Evolutionary conservation across 2,329 filamentous ascomycete genomes (phyloP).

Genomic region (Nakataea oryzae): DNA sequence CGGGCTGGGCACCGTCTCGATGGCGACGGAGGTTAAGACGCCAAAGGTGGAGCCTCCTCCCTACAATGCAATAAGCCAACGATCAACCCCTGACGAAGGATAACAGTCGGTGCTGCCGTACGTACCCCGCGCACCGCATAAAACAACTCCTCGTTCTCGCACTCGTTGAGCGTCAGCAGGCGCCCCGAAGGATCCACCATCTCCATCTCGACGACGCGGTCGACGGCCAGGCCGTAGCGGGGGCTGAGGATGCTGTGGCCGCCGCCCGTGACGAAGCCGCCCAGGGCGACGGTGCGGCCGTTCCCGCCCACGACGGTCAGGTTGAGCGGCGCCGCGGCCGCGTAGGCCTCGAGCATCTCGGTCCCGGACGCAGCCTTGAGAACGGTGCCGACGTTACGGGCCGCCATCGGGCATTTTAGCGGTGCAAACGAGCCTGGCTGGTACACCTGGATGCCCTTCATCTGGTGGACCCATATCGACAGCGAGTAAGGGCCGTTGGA

Average conservation of each 20-base stretch:
- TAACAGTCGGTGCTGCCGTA: slow-evolving; percentile 1
- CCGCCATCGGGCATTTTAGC: slow-evolving; percentile 20
- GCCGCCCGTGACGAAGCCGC: slow-evolving; percentile 51
- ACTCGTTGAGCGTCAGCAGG: slow-evolving; percentile 38
- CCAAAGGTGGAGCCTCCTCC: slow-evolving; percentile 52
- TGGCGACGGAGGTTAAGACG: slow-evolving; percentile 45
- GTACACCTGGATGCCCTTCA: slow-evolving; percentile 25
- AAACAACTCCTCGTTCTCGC: slow-evolving; percentile 46
- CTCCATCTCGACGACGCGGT: slow-evolving; percentile 49
- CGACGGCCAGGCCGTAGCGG: slow-evolving; percentile 47
- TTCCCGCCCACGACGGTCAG: slow-evolving; percentile 44
- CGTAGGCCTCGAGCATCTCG: slow-evolving; percentile 37
- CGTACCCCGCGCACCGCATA: slow-evolving; percentile 52
- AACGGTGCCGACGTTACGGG: slow-evolving; percentile 31
- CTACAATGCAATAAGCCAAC: slow-evolving; percentile 15
- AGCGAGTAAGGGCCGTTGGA: slow-evolving; percentile 38
- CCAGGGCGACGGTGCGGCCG: slow-evolving; percentile 44
- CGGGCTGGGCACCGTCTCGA: slow-evolving; percentile 35
- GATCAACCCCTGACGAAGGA: slow-evolving; percentile 10
- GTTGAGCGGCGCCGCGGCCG: slow-evolving; percentile 29
- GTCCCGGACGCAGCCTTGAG: slow-evolving; percentile 43
- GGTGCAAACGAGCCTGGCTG: slow-evolving; percentile 29
- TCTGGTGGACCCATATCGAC: slow-evolving; percentile 18
- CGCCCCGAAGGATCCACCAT: slow-evolving; percentile 42
- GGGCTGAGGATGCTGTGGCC: slow-evolving; percentile 46